Conservation (phyloP, 768 basidiomycete genomes). For the Podaxis rugospora region DNA sequence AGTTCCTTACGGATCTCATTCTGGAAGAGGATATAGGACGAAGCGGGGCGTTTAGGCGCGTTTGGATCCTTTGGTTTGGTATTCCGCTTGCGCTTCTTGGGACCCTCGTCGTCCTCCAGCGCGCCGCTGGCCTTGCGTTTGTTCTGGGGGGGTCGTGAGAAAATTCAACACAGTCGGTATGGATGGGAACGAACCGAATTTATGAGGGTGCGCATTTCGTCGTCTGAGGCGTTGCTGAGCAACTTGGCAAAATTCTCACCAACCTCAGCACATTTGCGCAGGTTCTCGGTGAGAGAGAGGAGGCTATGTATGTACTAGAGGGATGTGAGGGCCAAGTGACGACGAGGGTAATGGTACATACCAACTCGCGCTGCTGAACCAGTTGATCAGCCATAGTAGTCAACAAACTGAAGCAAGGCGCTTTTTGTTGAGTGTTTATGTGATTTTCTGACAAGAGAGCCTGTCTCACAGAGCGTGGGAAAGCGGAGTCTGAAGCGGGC, state of each 20-base stretch:
- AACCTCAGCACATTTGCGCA: slow-evolving; percentile 58
- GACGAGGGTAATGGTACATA: slow-evolving; percentile 14
- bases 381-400: slow-evolving; percentile 25
- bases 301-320: slow-evolving; percentile 53
- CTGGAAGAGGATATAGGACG: slow-evolving; percentile 93
- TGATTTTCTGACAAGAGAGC: slow-evolving; percentile 11
- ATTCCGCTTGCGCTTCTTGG: slow-evolving; percentile 54
- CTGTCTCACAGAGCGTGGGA: slow-evolving; percentile 38
- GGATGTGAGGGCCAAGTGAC: slow-evolving; percentile 14
- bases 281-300: slow-evolving; percentile 50
- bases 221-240: slow-evolving; percentile 25
- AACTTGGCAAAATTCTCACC: slow-evolving; percentile 57
- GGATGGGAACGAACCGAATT: neutral
- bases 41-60: slow-evolving; percentile 90
- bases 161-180: neutral
- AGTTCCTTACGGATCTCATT: slow-evolving; percentile 80
- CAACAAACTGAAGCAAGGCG: slow-evolving; percentile 8
- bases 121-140: slow-evolving; percentile 52
- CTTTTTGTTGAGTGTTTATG: slow-evolving; percentile 12
- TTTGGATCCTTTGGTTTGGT: slow-evolving; percentile 84
- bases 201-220: neutral
- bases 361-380: slow-evolving; percentile 30
- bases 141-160: slow-evolving; percentile 23
- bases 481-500: slow-evolving; percentile 30
- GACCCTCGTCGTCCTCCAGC: slow-evolving; percentile 34